These are phyloP conservation scores for Tricharina praecox DNA, from an alignment of 495 filamentous ascomycete genomes.

Conservation along the genomic window DNA sequence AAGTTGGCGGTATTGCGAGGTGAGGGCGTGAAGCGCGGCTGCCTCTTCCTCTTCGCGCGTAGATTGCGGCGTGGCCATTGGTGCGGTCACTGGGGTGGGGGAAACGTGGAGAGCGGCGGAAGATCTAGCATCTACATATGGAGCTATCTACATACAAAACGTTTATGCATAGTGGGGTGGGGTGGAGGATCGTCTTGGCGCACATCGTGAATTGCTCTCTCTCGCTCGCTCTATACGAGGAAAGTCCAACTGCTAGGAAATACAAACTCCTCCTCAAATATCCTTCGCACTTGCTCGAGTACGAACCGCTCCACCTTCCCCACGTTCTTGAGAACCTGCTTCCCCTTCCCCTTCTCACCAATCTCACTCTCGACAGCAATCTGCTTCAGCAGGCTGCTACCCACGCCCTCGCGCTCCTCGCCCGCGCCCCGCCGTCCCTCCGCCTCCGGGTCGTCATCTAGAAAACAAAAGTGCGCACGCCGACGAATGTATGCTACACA, in stretches of 20 bases:
- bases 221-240: constrained; percentile 63
- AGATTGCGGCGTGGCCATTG: too few species aligned
- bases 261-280: constrained; percentile 96
- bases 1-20: constrained; percentile 20
- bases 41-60: neutral
- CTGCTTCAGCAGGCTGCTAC: constrained; percentile 54
- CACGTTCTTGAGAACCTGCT: constrained; percentile 91
- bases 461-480: constrained; percentile 74
- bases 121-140: too few species aligned
- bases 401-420: constrained; percentile 27
- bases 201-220: too few species aligned
- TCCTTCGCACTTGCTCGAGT: constrained; percentile 83
- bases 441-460: constrained; percentile 65
- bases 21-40: neutral
- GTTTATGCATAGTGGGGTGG: too few species aligned
- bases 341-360: constrained; percentile 72
- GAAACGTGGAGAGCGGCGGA: too few species aligned
- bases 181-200: too few species aligned
- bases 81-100: too few species aligned
- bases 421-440: constrained; percentile 16
- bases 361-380: constrained; percentile 96
- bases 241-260: constrained; percentile 98
- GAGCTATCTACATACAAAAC: too few species aligned
- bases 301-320: constrained; percentile 97
- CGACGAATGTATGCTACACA: constrained; percentile 78